These are phyloP conservation scores for Kurtzmaniella fragi DNA, from an alignment of 805 yeast genomes.

Conservation along the genomic window DNA sequence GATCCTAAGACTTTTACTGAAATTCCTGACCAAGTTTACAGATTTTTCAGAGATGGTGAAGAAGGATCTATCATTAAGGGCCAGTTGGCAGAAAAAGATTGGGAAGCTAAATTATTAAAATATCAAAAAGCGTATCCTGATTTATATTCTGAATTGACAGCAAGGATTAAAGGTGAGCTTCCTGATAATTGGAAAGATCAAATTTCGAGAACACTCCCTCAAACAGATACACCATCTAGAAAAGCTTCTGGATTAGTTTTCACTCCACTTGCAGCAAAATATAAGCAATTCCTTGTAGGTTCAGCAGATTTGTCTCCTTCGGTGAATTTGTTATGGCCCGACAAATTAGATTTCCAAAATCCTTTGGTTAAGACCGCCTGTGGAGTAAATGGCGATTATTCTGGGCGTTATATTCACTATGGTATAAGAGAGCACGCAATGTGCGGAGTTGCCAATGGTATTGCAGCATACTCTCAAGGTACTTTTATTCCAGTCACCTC, in stretches of 20 bases:
- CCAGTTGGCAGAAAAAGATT: constrained; percentile 12
- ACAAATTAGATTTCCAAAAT: constrained; percentile 23
- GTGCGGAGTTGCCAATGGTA: constrained; percentile 27
- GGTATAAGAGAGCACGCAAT: constrained; percentile 32
- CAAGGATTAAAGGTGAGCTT: constrained; percentile 14
- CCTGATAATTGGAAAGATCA: constrained; percentile 18
- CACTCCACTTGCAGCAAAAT: constrained; percentile 18
- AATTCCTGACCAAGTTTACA: constrained; percentile 21
- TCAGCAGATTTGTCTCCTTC: constrained; percentile 33
- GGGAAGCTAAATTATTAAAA: constrained; percentile 14
- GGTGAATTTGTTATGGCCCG: constrained; percentile 24
- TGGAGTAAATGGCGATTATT: constrained; percentile 24
- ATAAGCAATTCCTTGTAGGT: constrained; percentile 25
- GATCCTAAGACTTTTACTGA: constrained; percentile 13
- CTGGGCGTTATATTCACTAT: constrained; percentile 26
- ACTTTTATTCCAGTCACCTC: constrained; percentile 35
- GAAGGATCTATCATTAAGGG: constrained; percentile 39
- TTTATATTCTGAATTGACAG: constrained; percentile 17
- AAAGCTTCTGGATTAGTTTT: constrained; percentile 22
- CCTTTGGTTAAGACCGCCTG: constrained; percentile 15
- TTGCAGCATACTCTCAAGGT: constrained; percentile 27
- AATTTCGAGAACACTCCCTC: constrained; percentile 13
- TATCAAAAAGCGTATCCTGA: constrained; percentile 21
- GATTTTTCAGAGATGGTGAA: constrained; percentile 18
- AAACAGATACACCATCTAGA: constrained; percentile 19